These are phyloP conservation scores for Melaleuca alternifolia DNA, from an alignment of 345 rosid genomes.

Conservation along the genomic window DNA sequence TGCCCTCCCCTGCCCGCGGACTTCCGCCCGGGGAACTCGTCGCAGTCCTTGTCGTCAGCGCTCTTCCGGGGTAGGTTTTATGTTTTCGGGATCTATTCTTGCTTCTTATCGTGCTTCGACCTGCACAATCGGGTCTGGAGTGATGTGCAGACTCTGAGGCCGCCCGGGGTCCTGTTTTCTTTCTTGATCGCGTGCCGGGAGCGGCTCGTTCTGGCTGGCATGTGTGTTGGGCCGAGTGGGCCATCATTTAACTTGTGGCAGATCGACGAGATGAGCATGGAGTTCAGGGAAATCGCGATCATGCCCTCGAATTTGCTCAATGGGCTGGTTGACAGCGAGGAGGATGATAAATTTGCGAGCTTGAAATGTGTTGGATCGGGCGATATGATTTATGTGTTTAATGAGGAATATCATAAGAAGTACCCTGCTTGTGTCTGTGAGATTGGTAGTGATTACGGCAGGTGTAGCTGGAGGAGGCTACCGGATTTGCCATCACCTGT, in stretches of 20 bases:
- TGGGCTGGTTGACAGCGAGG: conserved; percentile 59
- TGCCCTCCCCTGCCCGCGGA: conserved; percentile 68
- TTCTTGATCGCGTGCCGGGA: conserved; percentile 47
- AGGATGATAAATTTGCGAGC: conserved; percentile 56
- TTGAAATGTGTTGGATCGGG: conserved; percentile 86
- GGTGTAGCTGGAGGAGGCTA: conserved; percentile 61
- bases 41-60: conserved; percentile 56
- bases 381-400: conserved; percentile 60
- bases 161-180: conserved; percentile 56
- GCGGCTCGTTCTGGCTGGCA: conserved; percentile 63
- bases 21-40: conserved; percentile 47
- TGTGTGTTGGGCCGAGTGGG: conserved; percentile 35
- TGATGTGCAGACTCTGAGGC: conserved; percentile 61
- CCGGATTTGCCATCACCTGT: conserved; percentile 69
- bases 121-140: conserved; percentile 49
- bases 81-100: conserved; percentile 54
- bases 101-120: conserved; percentile 51
- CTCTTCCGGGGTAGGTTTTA: conserved; percentile 34
- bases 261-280: conserved; percentile 43
- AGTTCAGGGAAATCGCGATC: conserved; percentile 54
- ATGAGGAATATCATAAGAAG: conserved; percentile 65
- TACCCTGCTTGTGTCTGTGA: conserved; percentile 90
- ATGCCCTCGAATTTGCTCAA: conserved; percentile 58
- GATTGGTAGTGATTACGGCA: conserved; percentile 18
- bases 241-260: conserved; percentile 67